phyloP scores from a whole-genome alignment of 169 alveolate species.

The Theileria sp. region DNA sequence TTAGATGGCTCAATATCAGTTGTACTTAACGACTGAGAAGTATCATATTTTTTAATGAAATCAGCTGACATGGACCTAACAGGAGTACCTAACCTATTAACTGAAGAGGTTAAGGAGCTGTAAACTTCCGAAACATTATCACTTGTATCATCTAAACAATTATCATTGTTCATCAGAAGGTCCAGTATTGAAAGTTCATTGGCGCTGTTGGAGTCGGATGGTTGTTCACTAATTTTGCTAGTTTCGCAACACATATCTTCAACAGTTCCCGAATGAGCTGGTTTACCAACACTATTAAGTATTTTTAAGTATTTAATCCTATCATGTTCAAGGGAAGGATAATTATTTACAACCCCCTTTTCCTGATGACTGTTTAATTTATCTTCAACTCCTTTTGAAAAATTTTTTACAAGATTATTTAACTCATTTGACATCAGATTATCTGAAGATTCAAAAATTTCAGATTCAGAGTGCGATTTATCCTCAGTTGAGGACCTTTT shows the following conservation, averaged over 20 bases:
- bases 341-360: not conserved
- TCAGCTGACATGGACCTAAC: not conserved
- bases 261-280: not conserved
- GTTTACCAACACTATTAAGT: not conserved
- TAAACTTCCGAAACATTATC: not conserved
- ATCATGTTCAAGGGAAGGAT: not conserved
- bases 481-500: not conserved
- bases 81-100: not conserved
- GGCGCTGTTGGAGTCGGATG: not conserved
- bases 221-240: not conserved
- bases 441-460: not conserved
- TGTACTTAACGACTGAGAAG: not conserved
- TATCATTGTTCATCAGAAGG: not conserved
- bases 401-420: not conserved
- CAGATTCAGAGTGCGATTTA: not conserved
- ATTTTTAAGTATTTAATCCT: not conserved
- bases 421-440: not conserved
- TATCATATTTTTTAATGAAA: not conserved
- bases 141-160: not conserved
- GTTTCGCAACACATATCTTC: not conserved
- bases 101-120: not conserved
- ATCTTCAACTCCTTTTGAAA: constrained; percentile 1
- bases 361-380: not conserved
- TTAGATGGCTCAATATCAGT: not conserved
- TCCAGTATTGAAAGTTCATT: not conserved